Conservation (phyloP, 805 yeast species). For the Kodamaea kaohsiungensis region DNA sequence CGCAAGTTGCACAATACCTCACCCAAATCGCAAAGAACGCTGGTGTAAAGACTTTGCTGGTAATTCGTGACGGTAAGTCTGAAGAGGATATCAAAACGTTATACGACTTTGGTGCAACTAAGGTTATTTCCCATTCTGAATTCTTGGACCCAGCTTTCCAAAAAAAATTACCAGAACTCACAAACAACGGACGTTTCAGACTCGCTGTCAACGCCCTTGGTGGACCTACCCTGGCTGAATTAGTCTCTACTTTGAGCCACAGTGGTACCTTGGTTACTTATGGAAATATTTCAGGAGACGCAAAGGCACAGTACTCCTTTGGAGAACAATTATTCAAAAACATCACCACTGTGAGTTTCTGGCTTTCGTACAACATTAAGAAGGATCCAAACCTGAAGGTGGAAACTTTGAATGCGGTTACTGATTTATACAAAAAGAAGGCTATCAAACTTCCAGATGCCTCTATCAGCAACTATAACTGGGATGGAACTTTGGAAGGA, state of each 20-base stretch:
- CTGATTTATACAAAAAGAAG: constrained; percentile 58
- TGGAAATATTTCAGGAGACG: constrained; percentile 26
- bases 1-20: constrained; percentile 32
- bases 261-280: constrained; percentile 30
- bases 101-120: constrained; percentile 20
- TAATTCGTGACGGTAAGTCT: constrained; percentile 30
- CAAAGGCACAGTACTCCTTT: constrained; percentile 20
- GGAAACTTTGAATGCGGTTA: constrained; percentile 40
- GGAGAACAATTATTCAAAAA: constrained; percentile 31
- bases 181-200: constrained; percentile 20
- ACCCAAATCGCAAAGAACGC: constrained; percentile 26
- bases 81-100: constrained; percentile 23
- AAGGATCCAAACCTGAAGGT: constrained; percentile 59
- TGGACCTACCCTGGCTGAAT: constrained; percentile 20
- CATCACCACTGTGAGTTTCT: constrained; percentile 30
- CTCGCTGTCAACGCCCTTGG: constrained; percentile 35
- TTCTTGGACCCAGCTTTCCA: constrained; percentile 20
- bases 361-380: constrained; percentile 30
- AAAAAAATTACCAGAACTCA: constrained; percentile 15
- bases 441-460: constrained; percentile 33
- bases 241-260: constrained; percentile 25
- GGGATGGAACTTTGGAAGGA: constrained; percentile 4
- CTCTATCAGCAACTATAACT: background rate
- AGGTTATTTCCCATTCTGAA: constrained; percentile 28
- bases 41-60: constrained; percentile 28